Conservation (phyloP, 208 protist species). For the Wallacemonas rigidus region DNA sequence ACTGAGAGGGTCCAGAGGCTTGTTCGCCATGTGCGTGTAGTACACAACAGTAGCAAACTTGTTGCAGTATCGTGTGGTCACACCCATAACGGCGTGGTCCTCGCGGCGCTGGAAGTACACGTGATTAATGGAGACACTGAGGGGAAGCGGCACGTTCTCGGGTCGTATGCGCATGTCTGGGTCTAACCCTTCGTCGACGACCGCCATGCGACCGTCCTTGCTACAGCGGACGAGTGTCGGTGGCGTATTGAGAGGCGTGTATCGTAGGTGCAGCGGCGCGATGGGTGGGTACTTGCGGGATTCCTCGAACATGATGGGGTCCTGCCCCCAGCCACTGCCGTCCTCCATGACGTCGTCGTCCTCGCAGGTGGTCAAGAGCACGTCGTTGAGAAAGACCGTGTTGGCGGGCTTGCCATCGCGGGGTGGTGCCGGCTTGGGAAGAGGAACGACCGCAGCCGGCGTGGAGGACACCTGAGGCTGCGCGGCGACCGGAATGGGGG, state of each 20-base stretch:
- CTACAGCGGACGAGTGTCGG: constrained; percentile 83
- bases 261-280: constrained; percentile 88
- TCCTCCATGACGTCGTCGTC: constrained; percentile 86
- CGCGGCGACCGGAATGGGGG: constrained; percentile 20
- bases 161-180: constrained; percentile 39
- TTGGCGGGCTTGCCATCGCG: constrained; percentile 66
- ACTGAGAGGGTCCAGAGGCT: constrained; percentile 25
- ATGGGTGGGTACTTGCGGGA: constrained; percentile 88
- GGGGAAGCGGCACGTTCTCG: constrained; percentile 84
- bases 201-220: constrained; percentile 52
- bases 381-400: constrained; percentile 71
- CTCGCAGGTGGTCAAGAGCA: constrained; percentile 66
- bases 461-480: constrained; percentile 7
- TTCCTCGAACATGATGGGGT: constrained; percentile 83
- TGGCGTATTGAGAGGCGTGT: constrained; percentile 92
- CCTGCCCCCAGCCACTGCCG: constrained; percentile 79
- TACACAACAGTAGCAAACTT: constrained; percentile 92
- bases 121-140: constrained; percentile 92
- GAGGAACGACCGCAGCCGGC: constrained; percentile 17
- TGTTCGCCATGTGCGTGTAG: constrained; percentile 61
- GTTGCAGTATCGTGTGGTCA: constrained; percentile 89
- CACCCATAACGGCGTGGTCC: constrained; percentile 84
- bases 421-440: constrained; percentile 34
- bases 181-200: constrained; percentile 44
- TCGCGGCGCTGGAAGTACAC: constrained; percentile 92